Evolutionary conservation across 202 grass and related monocot genomes (phyloP), one percentile per base, ranked within the genome.

Genomic region (Setaria viridis): DNA sequence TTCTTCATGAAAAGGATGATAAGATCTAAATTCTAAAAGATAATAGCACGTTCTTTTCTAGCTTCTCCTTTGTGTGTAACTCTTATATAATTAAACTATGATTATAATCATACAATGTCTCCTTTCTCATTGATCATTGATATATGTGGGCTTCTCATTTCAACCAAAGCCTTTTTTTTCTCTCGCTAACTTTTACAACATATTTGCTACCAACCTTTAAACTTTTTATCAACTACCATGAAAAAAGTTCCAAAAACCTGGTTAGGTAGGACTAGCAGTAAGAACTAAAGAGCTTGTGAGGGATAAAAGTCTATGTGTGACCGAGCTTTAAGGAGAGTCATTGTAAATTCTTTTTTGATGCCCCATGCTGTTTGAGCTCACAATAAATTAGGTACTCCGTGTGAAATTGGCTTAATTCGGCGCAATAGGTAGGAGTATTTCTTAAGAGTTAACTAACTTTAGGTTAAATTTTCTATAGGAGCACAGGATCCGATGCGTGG

Each of bases 391-490:
- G 15, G 11, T n/a, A 32, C 34, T 62, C 50, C 29, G 62, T 89
- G 77, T 85, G 87, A 85, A 76, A 81, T 47, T 16, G 19, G 42
- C n/a, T 19, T 42, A 76, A 62, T 50, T 75, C 68, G 76, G 68
- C 68, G 29, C 73, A 1, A 78, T 14, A 58, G 55, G n/a, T 57
- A 54, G 30, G 55, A 49, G 9, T 59, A 68, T 51, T 49, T 53
- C 73, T 62, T 42, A 39, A 89, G 7, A 62, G 21, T 70, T 53
- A 77, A 60, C 39, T 34, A 67, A 56, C 16, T 2, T 80, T 74
- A 42, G 47, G 67, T 77, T 67, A 76, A 32, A 63, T 59, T 69
- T 47, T 50, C 12, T 15, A 11, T 67, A 9, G 11, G 50, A 32
- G 62, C 50, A 14, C 51, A 62, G 15, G 14, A 25, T 51, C 41